Conservation (phyloP, 495 filamentous ascomycete genomes). For the Penicillium pulvis region DNA sequence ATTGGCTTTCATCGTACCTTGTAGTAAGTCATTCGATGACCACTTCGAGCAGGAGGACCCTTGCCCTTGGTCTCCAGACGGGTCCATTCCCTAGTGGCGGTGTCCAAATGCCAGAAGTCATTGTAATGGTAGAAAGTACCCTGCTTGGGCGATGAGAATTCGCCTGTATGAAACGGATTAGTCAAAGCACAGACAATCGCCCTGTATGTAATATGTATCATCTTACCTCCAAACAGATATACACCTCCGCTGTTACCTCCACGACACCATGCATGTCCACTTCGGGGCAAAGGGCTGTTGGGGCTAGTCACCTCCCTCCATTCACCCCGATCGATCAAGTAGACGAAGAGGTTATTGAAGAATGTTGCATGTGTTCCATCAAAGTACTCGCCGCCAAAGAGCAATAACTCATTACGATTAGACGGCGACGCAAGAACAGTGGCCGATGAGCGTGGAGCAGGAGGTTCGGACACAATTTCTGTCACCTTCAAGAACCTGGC, state of each 20-base stretch:
- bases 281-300: slow-evolving; percentile 87
- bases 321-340: slow-evolving; percentile 80
- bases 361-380: slow-evolving; percentile 65
- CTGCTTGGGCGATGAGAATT: slow-evolving; percentile 83
- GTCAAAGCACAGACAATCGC: slow-evolving; percentile 13
- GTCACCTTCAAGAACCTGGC: slow-evolving; percentile 93
- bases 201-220: background rate
- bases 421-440: slow-evolving; percentile 81
- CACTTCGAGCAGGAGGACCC: slow-evolving; percentile 83
- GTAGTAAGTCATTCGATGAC: slow-evolving; percentile 93
- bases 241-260: slow-evolving; percentile 82
- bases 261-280: slow-evolving; percentile 89
- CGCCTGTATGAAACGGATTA: slow-evolving; percentile 26
- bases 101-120: slow-evolving; percentile 93
- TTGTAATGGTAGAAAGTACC: slow-evolving; percentile 99
- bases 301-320: slow-evolving; percentile 88
- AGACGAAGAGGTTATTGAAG: slow-evolving; percentile 80
- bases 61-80: slow-evolving; percentile 86
- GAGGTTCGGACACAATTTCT: slow-evolving; percentile 73
- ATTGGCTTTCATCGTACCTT: slow-evolving; percentile 51
- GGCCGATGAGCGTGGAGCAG: slow-evolving; percentile 73
- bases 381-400: slow-evolving; percentile 83
- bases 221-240: slow-evolving; percentile 83
- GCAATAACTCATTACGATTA: slow-evolving; percentile 83
- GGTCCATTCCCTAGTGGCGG: slow-evolving; percentile 81